Evolutionary conservation across 2,329 filamentous ascomycete genomes (phyloP), one percentile per base, ranked within the genome.

Genomic region (Alternaria sp.): DNA sequence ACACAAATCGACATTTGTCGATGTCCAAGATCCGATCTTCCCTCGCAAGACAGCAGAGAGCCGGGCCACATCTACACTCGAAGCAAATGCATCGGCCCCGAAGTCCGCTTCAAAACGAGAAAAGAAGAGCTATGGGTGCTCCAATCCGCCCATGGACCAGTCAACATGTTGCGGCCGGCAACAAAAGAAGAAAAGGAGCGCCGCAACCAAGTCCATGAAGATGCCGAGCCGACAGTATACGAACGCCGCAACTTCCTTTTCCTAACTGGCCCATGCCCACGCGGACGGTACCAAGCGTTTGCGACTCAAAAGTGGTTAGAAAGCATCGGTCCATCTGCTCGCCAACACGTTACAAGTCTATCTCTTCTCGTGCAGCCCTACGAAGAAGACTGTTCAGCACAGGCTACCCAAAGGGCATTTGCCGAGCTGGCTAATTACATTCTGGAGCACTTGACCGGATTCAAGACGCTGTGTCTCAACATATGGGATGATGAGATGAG

Each of bases 231-330:
- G 9, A 33, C 71, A 3, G 66, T 75, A 2, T 80, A 80, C 43
- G 63, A 66, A 10, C 64, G 58, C 6, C 64, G 71, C 9, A 75
- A 71, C 28, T 73, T 79, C 20, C 61, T 75, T 9, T 69, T 78
- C 25, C 51, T 77, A 1, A 74, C 71, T 8, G 74, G 75, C 0
- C 74, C 73, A 1, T 78, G 74, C 57, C 74, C 76, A 2, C 65
- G 77, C 18, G 77, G 77, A 15, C 66, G 76, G n/a, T 79, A 78
- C 43, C 75, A 78, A 47, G 70, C 74, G 4, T 74, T 76, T 50
- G 76, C 74, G n/a, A 75, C 76, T 0, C 64, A 67, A 10, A 62
- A 51, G 1, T 78, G 71, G 64, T 65, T 79, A n/a, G 56, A 68
- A 5, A 60, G 60, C 1, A 56, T 75, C 11, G 61, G 47, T 28